Percentiles rank a stretch among this genome's conserved stretches.
These are phyloP conservation scores for Coriolopsis trogii DNA, from an alignment of 1,284 basidiomycete species.

Conservation along the genomic window DNA sequence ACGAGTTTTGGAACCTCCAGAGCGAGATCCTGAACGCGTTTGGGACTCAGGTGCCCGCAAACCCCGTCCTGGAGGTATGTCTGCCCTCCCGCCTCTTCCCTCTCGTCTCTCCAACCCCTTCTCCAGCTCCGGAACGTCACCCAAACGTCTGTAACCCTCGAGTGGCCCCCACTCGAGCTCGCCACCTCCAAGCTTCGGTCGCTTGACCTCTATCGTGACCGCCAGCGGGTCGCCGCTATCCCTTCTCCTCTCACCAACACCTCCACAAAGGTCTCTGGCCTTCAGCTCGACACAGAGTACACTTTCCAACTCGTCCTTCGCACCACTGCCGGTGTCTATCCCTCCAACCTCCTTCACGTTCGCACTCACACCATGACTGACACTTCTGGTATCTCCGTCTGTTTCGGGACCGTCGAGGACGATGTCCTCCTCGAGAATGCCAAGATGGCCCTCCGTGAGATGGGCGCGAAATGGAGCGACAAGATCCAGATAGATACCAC, in stretches of 20 bases:
- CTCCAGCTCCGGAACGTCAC: slow-evolving; percentile 93
- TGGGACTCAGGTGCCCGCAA: slow-evolving; percentile 67
- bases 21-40: slow-evolving; percentile 76
- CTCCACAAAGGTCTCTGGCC: slow-evolving; percentile 88
- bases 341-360: slow-evolving; percentile 80
- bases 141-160: slow-evolving; percentile 91
- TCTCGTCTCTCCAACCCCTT: neutral
- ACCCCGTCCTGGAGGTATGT: slow-evolving; percentile 74
- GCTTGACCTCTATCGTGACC: slow-evolving; percentile 90
- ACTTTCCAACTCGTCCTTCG: slow-evolving; percentile 90
- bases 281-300: slow-evolving; percentile 88
- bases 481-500: slow-evolving; percentile 96
- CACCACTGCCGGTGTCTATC: slow-evolving; percentile 88
- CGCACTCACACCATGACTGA: slow-evolving; percentile 93
- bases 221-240: slow-evolving; percentile 83
- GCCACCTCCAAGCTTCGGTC: slow-evolving; percentile 85
- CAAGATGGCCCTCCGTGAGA: slow-evolving; percentile 76
- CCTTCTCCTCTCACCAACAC: slow-evolving; percentile 82
- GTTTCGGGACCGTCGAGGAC: slow-evolving; percentile 88
- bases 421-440: slow-evolving; percentile 74
- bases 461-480: slow-evolving; percentile 88
- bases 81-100: neutral
- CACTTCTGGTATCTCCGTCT: slow-evolving; percentile 90
- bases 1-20: slow-evolving; percentile 84
- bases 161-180: slow-evolving; percentile 87